A percentile compares a stretch with the other conserved stretches of the same genome.
Conservation (phyloP, 2,329 filamentous ascomycete genomes). For the Penicillium brasilianum region DNA sequence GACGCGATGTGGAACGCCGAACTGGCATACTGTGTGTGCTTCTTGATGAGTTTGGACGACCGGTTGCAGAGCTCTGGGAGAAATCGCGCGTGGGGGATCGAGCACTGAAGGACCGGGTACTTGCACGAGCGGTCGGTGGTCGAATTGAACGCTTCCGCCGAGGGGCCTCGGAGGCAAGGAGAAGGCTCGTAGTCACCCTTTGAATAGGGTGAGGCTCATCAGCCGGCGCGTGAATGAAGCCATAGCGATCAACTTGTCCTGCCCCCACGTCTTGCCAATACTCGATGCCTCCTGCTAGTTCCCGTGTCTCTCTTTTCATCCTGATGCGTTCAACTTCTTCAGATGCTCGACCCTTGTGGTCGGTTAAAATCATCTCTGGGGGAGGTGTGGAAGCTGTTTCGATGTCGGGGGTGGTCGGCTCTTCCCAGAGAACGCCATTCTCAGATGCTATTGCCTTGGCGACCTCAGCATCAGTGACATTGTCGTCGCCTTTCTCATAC, state of each 20-base stretch:
- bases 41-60: constrained; percentile 53
- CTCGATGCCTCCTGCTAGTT: constrained; percentile 67
- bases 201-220: constrained; percentile 54
- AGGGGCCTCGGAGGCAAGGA: constrained; percentile 61
- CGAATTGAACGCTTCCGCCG: constrained; percentile 59
- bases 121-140: constrained; percentile 54
- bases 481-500: constrained; percentile 67
- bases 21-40: constrained; percentile 51
- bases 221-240: constrained; percentile 59
- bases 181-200: constrained; percentile 64
- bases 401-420: constrained; percentile 36
- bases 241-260: constrained; percentile 67
- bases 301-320: constrained; percentile 58
- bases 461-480: constrained; percentile 51
- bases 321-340: constrained; percentile 37
- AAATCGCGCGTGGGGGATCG: constrained; percentile 47
- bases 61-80: constrained; percentile 47
- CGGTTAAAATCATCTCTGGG: constrained; percentile 34
- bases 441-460: constrained; percentile 44
- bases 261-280: constrained; percentile 67
- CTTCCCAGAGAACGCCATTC: constrained; percentile 49
- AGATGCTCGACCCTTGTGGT: constrained; percentile 37
- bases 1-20: constrained; percentile 47
- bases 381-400: constrained; percentile 36
- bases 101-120: constrained; percentile 50